Conservation (phyloP, 257 asterid species). For the Nemophila menziesii region DNA sequence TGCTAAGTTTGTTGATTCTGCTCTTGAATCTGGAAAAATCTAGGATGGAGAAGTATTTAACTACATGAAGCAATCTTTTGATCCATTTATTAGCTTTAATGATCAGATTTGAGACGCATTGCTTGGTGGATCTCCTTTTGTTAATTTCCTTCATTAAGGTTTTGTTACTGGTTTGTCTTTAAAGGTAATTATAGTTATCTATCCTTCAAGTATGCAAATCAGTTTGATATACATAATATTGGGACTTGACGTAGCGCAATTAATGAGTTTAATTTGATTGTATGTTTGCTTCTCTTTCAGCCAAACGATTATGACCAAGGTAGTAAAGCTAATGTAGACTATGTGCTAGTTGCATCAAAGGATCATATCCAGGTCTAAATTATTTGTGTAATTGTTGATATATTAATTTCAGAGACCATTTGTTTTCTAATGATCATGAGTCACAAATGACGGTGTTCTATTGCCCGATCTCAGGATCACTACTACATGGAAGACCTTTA, state of each 20-base stretch:
- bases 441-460: too few relatives aligned
- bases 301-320: constrained; percentile 79
- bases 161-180: constrained; percentile 66
- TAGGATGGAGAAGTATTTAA: too few relatives aligned
- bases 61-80: too few relatives aligned
- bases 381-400: not conserved
- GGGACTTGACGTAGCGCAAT: too few relatives aligned
- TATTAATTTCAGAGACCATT: not conserved
- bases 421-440: too few relatives aligned
- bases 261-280: not conserved
- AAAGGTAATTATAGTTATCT: constrained; percentile 50
- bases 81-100: constrained; percentile 59
- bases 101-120: constrained; percentile 89
- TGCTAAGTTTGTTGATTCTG: too few relatives aligned
- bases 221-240: not conserved
- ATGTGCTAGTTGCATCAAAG: constrained; percentile 51
- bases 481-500: too few relatives aligned
- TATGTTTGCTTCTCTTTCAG: constrained; percentile 27
- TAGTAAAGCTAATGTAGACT: constrained; percentile 34
- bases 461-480: too few relatives aligned
- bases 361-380: constrained; percentile 77
- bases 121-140: constrained; percentile 97
- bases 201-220: not conserved
- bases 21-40: too few relatives aligned
- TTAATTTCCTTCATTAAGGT: constrained; percentile 93